Conservation (phyloP, 768 basidiomycete genomes). For the Trametes meyenii region DNA sequence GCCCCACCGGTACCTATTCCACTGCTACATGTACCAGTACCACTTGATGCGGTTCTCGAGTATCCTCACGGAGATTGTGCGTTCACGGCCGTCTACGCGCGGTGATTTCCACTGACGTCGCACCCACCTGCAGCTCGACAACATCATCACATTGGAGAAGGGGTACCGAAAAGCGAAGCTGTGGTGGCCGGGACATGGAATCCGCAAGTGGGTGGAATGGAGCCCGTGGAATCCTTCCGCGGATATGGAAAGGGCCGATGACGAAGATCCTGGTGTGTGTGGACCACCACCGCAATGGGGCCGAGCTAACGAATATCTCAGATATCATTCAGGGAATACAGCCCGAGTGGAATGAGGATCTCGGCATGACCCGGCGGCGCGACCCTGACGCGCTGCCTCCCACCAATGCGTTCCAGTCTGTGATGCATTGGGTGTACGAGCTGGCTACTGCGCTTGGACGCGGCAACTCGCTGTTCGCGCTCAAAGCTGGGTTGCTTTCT, state of each 20-base stretch:
- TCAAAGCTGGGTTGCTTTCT: constrained; percentile 72
- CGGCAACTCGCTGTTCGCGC: constrained; percentile 67
- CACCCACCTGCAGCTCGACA: constrained; percentile 48
- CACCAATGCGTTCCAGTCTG: constrained; percentile 54
- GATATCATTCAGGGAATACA: constrained; percentile 64
- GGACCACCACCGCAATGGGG: background rate
- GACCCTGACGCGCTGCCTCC: constrained; percentile 81
- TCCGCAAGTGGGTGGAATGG: constrained; percentile 37
- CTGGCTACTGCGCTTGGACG: constrained; percentile 43
- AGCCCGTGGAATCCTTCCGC: constrained; percentile 50
- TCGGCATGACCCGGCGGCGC: constrained; percentile 57
- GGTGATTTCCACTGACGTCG: background rate
- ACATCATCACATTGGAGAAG: constrained; percentile 58
- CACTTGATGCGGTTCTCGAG: constrained; percentile 46
- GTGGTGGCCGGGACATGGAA: constrained; percentile 57
- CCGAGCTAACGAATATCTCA: constrained; percentile 1
- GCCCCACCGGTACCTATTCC: constrained; percentile 71
- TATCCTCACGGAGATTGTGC: constrained; percentile 39
- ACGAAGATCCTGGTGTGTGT: constrained; percentile 64
- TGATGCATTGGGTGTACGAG: constrained; percentile 50
- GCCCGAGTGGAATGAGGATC: constrained; percentile 45
- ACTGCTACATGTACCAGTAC: constrained; percentile 74
- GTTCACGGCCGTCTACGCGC: constrained; percentile 11
- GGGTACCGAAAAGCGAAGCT: constrained; percentile 43
- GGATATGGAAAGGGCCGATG: constrained; percentile 49